Conservation (phyloP, 257 asterid species). For the Verbena officinalis region DNA sequence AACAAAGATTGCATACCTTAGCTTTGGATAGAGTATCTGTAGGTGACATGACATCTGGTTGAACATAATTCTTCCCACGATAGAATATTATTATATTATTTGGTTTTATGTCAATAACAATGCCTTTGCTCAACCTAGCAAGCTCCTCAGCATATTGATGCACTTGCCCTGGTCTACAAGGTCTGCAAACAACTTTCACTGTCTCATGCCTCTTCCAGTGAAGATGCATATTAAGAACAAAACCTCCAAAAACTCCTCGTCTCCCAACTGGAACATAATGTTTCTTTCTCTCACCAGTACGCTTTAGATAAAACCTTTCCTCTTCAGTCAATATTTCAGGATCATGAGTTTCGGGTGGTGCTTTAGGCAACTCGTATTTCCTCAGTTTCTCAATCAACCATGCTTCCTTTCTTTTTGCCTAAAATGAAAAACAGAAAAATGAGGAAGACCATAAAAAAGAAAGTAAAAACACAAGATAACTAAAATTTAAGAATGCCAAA, state of each 20-base stretch:
- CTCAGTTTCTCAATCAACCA: constrained; percentile 95
- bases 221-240: constrained; percentile 96
- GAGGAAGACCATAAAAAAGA: background rate
- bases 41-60: constrained; percentile 84
- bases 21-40: constrained; percentile 90
- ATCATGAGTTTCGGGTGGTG: constrained; percentile 70
- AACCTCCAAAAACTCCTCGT: constrained; percentile 97
- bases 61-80: constrained; percentile 92
- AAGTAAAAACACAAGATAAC: too few relatives aligned
- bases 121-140: constrained; percentile 83
- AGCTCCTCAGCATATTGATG: constrained; percentile 81
- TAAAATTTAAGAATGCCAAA: background rate
- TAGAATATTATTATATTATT: constrained; percentile 67
- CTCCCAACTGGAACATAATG: constrained; percentile 87
- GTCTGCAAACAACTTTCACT: constrained; percentile 84
- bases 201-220: constrained; percentile 98
- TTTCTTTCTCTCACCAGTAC: constrained; percentile 94
- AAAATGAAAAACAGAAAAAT: constrained; percentile 9
- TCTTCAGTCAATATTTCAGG: constrained; percentile 96
- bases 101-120: constrained; percentile 76
- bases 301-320: constrained; percentile 87
- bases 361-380: constrained; percentile 74
- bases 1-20: constrained; percentile 51
- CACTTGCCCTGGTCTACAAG: constrained; percentile 91
- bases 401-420: constrained; percentile 92